Evolutionary conservation across 2,329 filamentous ascomycete species (phyloP).

Genomic region (Alternaria infectoria): DNA sequence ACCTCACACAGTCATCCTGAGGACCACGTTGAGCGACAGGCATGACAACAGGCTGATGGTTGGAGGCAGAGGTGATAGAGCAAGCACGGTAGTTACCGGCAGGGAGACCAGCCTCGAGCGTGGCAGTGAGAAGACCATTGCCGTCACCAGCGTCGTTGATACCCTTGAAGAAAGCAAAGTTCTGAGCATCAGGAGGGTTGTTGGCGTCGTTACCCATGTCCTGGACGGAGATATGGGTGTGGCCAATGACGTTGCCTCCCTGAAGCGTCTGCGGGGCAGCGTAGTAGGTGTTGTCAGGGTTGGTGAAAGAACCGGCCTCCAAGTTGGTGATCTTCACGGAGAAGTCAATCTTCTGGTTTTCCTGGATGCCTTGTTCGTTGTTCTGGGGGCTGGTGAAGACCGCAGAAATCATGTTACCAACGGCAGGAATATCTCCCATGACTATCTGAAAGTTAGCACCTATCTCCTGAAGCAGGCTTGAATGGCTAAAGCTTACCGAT

Average conservation of each 20-base stretch:
- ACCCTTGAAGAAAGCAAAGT: slow-evolving; percentile 65
- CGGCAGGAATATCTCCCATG: slow-evolving; percentile 63
- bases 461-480: not conserved
- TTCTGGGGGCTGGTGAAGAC: slow-evolving; percentile 58
- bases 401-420: slow-evolving; percentile 61
- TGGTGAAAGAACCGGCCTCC: slow-evolving; percentile 61
- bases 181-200: slow-evolving; percentile 49
- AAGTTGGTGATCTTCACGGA: slow-evolving; percentile 58
- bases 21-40: slow-evolving; percentile 61
- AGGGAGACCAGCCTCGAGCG: slow-evolving; percentile 56
- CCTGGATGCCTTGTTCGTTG: slow-evolving; percentile 41
- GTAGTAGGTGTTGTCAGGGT: slow-evolving; percentile 62
- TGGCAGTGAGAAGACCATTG: slow-evolving; percentile 54
- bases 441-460: slow-evolving; percentile 37
- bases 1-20: slow-evolving; percentile 61
- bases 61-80: slow-evolving; percentile 58
- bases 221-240: slow-evolving; percentile 62
- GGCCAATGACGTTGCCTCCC: slow-evolving; percentile 53
- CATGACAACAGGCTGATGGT: slow-evolving; percentile 66
- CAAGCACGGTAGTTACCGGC: slow-evolving; percentile 59
- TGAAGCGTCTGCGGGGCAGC: slow-evolving; percentile 60
- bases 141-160: slow-evolving; percentile 60
- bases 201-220: slow-evolving; percentile 50
- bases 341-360: slow-evolving; percentile 56
- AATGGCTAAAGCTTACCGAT: slow-evolving; percentile 48